phyloP scores from a whole-genome alignment of 2,329 filamentous ascomycete genomes.

The Colletotrichum karsti region DNA sequence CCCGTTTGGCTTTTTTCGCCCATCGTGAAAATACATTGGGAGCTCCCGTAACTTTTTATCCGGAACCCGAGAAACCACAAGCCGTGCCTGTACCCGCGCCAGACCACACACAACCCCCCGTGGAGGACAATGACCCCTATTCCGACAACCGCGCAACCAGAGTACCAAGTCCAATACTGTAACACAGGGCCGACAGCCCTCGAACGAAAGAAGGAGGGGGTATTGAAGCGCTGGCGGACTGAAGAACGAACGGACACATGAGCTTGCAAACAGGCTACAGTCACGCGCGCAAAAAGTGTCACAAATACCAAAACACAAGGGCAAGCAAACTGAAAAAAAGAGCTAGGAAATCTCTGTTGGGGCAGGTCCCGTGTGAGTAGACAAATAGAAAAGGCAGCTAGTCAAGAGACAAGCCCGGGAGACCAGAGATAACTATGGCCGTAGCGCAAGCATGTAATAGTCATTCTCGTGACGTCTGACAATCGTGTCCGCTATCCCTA shows the following conservation, averaged over 20 bases:
- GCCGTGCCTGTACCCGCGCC: too few relatives aligned
- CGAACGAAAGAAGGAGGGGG: neutral
- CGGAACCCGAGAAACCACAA: too few relatives aligned
- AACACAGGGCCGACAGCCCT: neutral
- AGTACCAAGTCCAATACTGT: neutral
- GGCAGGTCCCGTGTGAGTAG: conserved; percentile 22
- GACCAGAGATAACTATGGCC: conserved; percentile 19
- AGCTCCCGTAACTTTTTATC: too few relatives aligned
- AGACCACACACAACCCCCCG: neutral
- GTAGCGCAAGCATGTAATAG: conserved; percentile 26
- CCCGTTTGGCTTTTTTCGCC: too few relatives aligned
- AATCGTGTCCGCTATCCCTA: conserved; percentile 30
- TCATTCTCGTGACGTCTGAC: conserved; percentile 29
- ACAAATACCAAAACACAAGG: conserved; percentile 21
- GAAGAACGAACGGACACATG: neutral
- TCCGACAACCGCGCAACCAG: neutral
- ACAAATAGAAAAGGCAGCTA: conserved; percentile 24
- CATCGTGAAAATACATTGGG: too few relatives aligned
- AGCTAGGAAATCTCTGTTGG: conserved; percentile 30
- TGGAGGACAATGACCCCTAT: neutral
- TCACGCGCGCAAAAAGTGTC: conserved; percentile 18
- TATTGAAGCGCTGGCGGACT: neutral
- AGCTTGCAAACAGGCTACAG: neutral
- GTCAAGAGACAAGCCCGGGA: conserved; percentile 22
- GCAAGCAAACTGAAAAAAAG: conserved; percentile 23